Percentiles rank a stretch among this genome's conserved stretches.
Evolutionary conservation across 2,329 filamentous ascomycete genomes (phyloP).

Genomic region (Lecanicillium sp.): DNA sequence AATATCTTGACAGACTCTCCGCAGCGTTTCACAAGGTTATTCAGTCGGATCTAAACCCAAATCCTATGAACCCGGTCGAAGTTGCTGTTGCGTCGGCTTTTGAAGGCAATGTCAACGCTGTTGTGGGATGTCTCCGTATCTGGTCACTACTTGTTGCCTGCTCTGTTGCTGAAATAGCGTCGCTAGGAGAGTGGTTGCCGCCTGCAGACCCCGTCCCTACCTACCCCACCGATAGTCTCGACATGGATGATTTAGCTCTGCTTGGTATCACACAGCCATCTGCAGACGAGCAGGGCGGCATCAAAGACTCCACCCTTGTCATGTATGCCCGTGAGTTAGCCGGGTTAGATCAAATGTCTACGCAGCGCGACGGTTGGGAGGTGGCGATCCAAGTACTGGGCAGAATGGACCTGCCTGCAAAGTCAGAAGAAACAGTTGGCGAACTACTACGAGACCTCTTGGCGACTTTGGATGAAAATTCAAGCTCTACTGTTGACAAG

Average conservation of each 20-base stretch:
- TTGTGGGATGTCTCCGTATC: constrained; percentile 62
- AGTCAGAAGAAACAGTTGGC: constrained; percentile 65
- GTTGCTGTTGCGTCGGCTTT: constrained; percentile 75
- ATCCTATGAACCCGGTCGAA: constrained; percentile 67
- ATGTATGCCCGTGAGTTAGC: constrained; percentile 65
- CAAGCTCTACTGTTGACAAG: constrained; percentile 67
- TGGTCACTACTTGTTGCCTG: constrained; percentile 78
- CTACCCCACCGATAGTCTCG: constrained; percentile 57
- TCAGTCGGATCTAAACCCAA: constrained; percentile 65
- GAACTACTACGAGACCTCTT: constrained; percentile 63
- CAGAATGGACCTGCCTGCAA: constrained; percentile 64
- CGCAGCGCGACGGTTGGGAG: constrained; percentile 72
- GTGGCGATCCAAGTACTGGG: constrained; percentile 76
- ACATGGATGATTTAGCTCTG: constrained; percentile 78
- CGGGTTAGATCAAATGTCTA: constrained; percentile 40
- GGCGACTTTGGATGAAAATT: constrained; percentile 52
- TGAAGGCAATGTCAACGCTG: constrained; percentile 71
- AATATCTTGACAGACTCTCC: constrained; percentile 67
- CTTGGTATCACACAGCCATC: constrained; percentile 57
- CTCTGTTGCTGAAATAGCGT: constrained; percentile 74
- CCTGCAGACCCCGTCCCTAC: constrained; percentile 28
- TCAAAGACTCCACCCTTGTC: constrained; percentile 72
- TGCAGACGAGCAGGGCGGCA: constrained; percentile 52
- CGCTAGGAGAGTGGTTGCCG: constrained; percentile 76
- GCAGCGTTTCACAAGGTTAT: constrained; percentile 62